Base-by-base conservation (phyloP, 129 eudicot genomes). In the Heracleum sosnowskyi region DNA sequence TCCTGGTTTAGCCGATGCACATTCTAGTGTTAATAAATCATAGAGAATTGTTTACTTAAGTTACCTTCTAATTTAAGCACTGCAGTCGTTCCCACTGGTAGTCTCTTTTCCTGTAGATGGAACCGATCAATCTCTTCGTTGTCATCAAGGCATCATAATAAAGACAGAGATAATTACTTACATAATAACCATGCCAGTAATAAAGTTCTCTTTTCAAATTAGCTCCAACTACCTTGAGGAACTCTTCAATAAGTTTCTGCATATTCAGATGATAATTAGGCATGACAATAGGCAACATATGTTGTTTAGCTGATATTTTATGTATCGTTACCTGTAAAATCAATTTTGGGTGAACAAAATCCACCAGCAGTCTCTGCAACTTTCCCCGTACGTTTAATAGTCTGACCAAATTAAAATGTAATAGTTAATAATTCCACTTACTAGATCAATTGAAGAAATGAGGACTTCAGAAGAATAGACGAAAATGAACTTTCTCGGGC, bases 121-220 rank as follows among this genome's bases (percentile, higher is more conserved):
- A 40, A 17, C 45, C 44, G 33, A 28, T 81, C 8, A 84, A 4
- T 29, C 77, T 28, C 79, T 57, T 57, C 39, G 26, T 69, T 57
- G 3, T 49, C 70, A 69, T 78, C 45, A 63, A 82, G 78, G 63
- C 28, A 26, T 62, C 57, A 75, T 16, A 33, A 66, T 15, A 78
- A 73, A 74, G 77, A 42, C 55, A 45, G 42, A 71, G 15, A 63
- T 4, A 10, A 13, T 28, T 66, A 81, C 88, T 86, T 92, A 89
- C 97, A 83, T 92, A 92, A 89, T 92, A 89, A 64, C 89, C 90
- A 82, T 89, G 91, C 97, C 97, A 92, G 85, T 92, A 92, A 80
- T 92, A 85, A 20, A 92, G 82, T 79, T 92, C 97, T 83, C 97
- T 84, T 81, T 85, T 89, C 60, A 85, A 66, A 77, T 81, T 81